These are phyloP conservation scores for Microglena sp. DNA, from an alignment of 139 green algal genomes.

Conservation along the genomic window DNA sequence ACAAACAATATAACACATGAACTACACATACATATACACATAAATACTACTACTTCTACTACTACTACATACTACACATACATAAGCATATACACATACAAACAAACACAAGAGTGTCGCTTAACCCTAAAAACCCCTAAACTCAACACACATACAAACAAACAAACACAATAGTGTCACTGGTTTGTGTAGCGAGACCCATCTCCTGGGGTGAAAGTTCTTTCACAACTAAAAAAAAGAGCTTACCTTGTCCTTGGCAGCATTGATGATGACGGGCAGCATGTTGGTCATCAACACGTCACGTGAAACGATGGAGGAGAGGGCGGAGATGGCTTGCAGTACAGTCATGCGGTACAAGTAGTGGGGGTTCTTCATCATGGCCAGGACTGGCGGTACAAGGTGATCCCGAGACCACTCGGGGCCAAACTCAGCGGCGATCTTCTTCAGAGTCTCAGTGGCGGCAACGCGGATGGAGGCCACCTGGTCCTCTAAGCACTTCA, in stretches of 20 bases:
- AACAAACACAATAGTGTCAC: too few species aligned
- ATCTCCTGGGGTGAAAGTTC: too few species aligned
- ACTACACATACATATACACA: too few species aligned
- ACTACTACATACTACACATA: too few species aligned
- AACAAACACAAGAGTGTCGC: too few species aligned
- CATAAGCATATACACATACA: too few species aligned
- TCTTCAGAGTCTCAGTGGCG: constrained; percentile 74
- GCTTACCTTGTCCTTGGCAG: constrained; percentile 66
- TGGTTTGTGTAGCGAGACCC: too few species aligned
- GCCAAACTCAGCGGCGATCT: constrained; percentile 88
- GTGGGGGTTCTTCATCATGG: constrained; percentile 41
- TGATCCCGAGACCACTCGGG: constrained; percentile 83
- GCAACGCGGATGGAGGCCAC: constrained; percentile 57
- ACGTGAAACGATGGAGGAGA: constrained; percentile 64
- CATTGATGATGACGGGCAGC: constrained; percentile 75
- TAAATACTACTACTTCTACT: too few species aligned
- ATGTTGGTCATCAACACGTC: constrained; percentile 77
- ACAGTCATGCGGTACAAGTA: constrained; percentile 97
- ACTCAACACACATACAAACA: too few species aligned
- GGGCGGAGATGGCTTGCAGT: constrained; percentile 63
- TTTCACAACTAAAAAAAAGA: too few species aligned
- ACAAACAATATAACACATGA: too few species aligned
- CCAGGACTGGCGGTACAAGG: constrained; percentile 67
- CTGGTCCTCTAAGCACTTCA: constrained; percentile 88
- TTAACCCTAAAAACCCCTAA: too few species aligned